A percentile compares a stretch with the other conserved stretches of the same genome.
These are phyloP conservation scores for Suhomyces choctaworum DNA, from an alignment of 1,139 yeast genomes.

Conservation along the genomic window DNA sequence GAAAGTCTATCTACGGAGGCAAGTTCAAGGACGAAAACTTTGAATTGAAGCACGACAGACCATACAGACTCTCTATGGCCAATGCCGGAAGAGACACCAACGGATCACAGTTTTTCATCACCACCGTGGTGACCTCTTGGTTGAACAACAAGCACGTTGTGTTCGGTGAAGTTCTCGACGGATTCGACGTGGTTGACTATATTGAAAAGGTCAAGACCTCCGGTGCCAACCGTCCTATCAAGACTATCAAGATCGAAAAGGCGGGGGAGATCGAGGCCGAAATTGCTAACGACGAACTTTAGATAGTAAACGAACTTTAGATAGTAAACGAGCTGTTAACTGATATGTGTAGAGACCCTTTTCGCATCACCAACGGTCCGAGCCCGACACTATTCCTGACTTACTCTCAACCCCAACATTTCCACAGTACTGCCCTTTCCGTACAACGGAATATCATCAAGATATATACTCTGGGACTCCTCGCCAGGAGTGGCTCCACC, in stretches of 20 bases:
- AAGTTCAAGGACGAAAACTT: constrained; percentile 61
- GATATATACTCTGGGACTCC: constrained; percentile 25
- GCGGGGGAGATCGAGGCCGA: constrained; percentile 47
- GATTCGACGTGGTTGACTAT: constrained; percentile 58
- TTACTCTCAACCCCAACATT: constrained; percentile 32
- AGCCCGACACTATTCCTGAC: constrained; percentile 2
- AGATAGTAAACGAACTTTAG: too few relatives aligned
- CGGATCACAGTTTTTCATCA: constrained; percentile 66
- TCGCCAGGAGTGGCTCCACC: constrained; percentile 9
- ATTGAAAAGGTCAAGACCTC: constrained; percentile 55
- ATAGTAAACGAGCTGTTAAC: too few relatives aligned
- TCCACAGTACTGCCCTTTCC: constrained; percentile 46
- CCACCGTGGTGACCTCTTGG: constrained; percentile 63
- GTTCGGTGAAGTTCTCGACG: constrained; percentile 76
- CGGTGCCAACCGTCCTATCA: constrained; percentile 52
- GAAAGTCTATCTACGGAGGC: constrained; percentile 58
- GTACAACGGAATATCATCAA: constrained; percentile 42
- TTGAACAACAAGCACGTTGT: constrained; percentile 74
- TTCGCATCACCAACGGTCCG: too few relatives aligned
- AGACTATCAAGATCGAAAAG: constrained; percentile 49
- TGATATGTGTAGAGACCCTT: too few relatives aligned
- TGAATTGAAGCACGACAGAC: constrained; percentile 55
- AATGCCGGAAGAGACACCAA: constrained; percentile 63
- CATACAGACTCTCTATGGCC: constrained; percentile 63
- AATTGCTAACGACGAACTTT: constrained; percentile 8